phyloP scores from a whole-genome alignment of 345 rosid species.

The Viola odorata region DNA sequence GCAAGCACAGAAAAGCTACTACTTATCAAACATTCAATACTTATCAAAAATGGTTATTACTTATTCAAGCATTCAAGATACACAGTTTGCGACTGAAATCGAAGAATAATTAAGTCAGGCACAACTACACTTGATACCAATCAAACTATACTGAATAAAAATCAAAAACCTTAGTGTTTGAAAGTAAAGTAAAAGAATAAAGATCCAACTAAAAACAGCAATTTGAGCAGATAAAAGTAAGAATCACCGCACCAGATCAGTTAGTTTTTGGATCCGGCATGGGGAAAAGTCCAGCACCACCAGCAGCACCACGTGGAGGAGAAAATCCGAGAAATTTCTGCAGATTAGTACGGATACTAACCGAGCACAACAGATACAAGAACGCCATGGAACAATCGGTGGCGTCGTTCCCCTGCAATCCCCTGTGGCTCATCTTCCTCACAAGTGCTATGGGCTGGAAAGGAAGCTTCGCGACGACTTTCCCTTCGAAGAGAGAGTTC shows the following conservation, averaged over 20 bases:
- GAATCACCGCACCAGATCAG: conserved; percentile 26
- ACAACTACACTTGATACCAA: too few relatives aligned
- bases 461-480: conserved; percentile 88
- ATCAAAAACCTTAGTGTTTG: too few relatives aligned
- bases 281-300: neutral
- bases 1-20: too few relatives aligned
- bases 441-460: conserved; percentile 70
- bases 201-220: too few relatives aligned
- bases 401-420: conserved; percentile 68
- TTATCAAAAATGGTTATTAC: too few relatives aligned
- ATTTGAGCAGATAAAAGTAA: too few relatives aligned
- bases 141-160: too few relatives aligned
- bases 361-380: conserved; percentile 73
- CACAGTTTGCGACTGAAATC: too few relatives aligned
- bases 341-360: conserved; percentile 82
- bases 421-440: conserved; percentile 93
- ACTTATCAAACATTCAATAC: too few relatives aligned
- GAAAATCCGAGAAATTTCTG: conserved; percentile 48
- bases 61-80: too few relatives aligned
- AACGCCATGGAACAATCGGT: conserved; percentile 99
- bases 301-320: neutral
- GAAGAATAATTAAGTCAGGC: too few relatives aligned
- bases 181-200: too few relatives aligned
- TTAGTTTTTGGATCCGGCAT: neutral
- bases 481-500: conserved; percentile 91